A percentile compares a stretch with the other conserved stretches of the same genome.
phyloP scores from a whole-genome alignment of 768 basidiomycete species.

The Mycena belliarum region DNA sequence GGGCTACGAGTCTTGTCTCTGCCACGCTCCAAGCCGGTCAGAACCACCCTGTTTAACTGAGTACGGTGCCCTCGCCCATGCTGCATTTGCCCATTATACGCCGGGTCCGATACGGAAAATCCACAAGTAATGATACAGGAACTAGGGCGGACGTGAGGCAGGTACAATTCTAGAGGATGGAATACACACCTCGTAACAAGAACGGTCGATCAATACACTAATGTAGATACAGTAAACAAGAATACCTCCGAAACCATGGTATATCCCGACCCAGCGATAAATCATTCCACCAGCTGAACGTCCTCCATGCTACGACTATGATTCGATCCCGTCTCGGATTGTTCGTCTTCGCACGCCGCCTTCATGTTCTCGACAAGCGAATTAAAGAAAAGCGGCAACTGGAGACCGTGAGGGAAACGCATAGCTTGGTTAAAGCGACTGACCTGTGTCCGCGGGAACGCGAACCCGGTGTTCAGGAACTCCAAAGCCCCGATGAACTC shows the following conservation, averaged over 20 bases:
- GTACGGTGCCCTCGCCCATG: too few relatives aligned
- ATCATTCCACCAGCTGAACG: slow-evolving; percentile 13
- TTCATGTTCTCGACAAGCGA: slow-evolving; percentile 18
- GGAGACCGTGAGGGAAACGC: neutral
- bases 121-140: too few relatives aligned
- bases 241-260: neutral
- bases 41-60: slow-evolving; percentile 1
- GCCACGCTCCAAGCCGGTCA: neutral
- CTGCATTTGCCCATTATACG: too few relatives aligned
- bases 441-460: slow-evolving; percentile 63
- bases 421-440: neutral
- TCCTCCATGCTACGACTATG: slow-evolving; percentile 6
- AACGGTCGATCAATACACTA: slow-evolving; percentile 12
- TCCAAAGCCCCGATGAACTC: slow-evolving; percentile 60
- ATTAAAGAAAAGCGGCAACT: slow-evolving; percentile 20
- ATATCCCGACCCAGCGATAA: neutral
- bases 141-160: too few relatives aligned
- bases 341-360: slow-evolving; percentile 10
- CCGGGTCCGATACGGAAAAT: too few relatives aligned
- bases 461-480: slow-evolving; percentile 65
- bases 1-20: neutral
- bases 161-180: too few relatives aligned
- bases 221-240: neutral
- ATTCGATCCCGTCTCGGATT: slow-evolving; percentile 1
- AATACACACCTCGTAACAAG: neutral